Base-by-base conservation (phyloP, 768 basidiomycete genomes). In the Leccinum subgranulosum region DNA sequence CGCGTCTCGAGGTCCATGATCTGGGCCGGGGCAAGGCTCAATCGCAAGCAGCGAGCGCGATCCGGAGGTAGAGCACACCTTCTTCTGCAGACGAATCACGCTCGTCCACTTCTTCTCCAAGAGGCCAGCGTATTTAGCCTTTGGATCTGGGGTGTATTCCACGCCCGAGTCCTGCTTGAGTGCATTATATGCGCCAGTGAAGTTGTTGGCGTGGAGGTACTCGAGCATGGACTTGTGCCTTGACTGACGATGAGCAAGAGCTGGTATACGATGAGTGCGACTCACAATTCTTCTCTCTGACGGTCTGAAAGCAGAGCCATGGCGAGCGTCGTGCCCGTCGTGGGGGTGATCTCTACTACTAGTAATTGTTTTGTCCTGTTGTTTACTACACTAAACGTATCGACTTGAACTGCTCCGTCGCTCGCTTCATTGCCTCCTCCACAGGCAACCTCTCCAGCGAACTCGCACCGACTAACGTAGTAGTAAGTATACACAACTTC, bases 41-140 rank as follows among this genome's bases (percentile, higher is more conserved):
- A 58, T 60, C 51, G 49, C 29, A 43, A 21, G 9, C 23, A 21
- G 43, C 50, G 56, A 39, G 56, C 34, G 58, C 19, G 48, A 12
- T 10, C 10, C 23, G 19, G 28, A n/a, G n/a, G 49, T 17, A 39
- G 12, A 11, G 49, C 49, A 19, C 46, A 88, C 93, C 86, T 95
- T 96, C 81, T 95, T 92, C 78, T 98, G 95, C 70, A 98, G 74
- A 63, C 95, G 83, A 57, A 98, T 95, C 33, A 97, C 93, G 68
- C 89, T 92, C 50, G 92, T 96, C 95, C 95, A 98, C 74, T 98
- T 98, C 86, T 96, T 96, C 78, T 93, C 95, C 59, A 98, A 75
- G 56, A 98, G 75, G 1, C 94, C 94, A 2, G 86, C 85, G 66
- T 86, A 88, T 71, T 91, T 89, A 51, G 92, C 85, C 69, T 90